Evolutionary conservation across 352 stramenopile genomes (phyloP), one percentile per base, ranked within the genome.

Genomic region (Phytophthora ohioensis): DNA sequence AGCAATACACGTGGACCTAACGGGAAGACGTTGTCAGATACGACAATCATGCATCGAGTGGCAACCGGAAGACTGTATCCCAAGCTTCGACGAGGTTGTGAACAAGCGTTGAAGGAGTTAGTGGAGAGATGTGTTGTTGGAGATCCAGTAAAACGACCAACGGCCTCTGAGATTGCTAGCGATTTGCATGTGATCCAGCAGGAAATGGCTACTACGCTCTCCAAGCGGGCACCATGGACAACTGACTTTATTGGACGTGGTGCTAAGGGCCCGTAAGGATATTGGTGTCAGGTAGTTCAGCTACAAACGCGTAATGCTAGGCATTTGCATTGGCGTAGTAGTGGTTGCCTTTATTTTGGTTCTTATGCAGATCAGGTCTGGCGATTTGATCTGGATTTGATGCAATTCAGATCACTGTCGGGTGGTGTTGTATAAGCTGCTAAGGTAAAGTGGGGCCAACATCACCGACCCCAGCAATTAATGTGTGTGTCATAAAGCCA

Each of bases 31-130:
- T 57, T 89, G 7, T 77, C 74, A 46, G 77, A 87, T 62, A 67
- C 81, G 48, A 68, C 71, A 9, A 86, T 87, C 36, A 59, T 89
- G 21, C 81, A 85, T 38, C 62, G 58, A 39, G 81, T 89, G 10
- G 69, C 76, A 13, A 60, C 62, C 11, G 78, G 81, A 12, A 57
- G 65, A 17, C 60, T 88, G 21, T 38, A 35, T 8, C 66, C 66
- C 9, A 47, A 67, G 32, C 5, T 63, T 38, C 42, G 57, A 13
- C 7, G 34, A 5, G 60, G 49, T 3, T 72, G 57, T 35, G 57
- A 34, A 12, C 39, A 45, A 21, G 42, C 34, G 15, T 34, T 67
- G 8, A 66, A 49, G 39, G 43, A 55, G 7, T 49, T 72, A 36
- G 51, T 67, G 34, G 35, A 62, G 7, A 49, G 43, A 17, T 72